Evolutionary conservation across 2,329 filamentous ascomycete species (phyloP).

Genomic region (Beauveria bassiana): DNA sequence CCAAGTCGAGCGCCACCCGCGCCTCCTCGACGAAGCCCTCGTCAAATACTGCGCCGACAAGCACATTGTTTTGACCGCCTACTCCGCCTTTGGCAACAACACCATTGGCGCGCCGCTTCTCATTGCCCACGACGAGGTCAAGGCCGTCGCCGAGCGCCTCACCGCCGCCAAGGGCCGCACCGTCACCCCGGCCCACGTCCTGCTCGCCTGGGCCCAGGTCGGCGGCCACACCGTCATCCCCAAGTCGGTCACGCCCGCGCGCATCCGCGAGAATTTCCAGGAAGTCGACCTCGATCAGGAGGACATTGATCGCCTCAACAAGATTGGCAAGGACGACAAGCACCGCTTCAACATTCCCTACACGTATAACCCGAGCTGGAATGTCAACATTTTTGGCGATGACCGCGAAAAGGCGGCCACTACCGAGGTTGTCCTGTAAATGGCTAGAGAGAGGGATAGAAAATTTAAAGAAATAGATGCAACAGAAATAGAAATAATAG

Average conservation of each 20-base stretch:
- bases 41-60: slow-evolving; percentile 54
- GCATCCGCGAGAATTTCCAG: slow-evolving; percentile 64
- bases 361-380: slow-evolving; percentile 44
- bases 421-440: slow-evolving; percentile 37
- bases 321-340: slow-evolving; percentile 42
- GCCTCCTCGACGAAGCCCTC: slow-evolving; percentile 48
- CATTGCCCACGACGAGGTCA: slow-evolving; percentile 48
- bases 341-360: slow-evolving; percentile 38
- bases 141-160: slow-evolving; percentile 45
- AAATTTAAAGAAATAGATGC: neutral
- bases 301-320: slow-evolving; percentile 53
- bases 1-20: slow-evolving; percentile 63
- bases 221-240: slow-evolving; percentile 65
- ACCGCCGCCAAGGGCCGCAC: slow-evolving; percentile 26
- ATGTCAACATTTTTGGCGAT: slow-evolving; percentile 49
- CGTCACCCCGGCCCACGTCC: slow-evolving; percentile 35
- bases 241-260: slow-evolving; percentile 60
- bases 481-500: neutral
- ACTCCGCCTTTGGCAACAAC: slow-evolving; percentile 50
- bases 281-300: slow-evolving; percentile 53
- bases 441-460: neutral
- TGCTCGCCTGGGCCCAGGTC: slow-evolving; percentile 51
- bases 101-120: slow-evolving; percentile 39
- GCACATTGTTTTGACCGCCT: slow-evolving; percentile 59
- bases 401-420: slow-evolving; percentile 41